Percentiles rank a stretch among this genome's conserved stretches.
Evolutionary conservation across 805 yeast genomes (phyloP).

Genomic region (Ogataea trehalophila): DNA sequence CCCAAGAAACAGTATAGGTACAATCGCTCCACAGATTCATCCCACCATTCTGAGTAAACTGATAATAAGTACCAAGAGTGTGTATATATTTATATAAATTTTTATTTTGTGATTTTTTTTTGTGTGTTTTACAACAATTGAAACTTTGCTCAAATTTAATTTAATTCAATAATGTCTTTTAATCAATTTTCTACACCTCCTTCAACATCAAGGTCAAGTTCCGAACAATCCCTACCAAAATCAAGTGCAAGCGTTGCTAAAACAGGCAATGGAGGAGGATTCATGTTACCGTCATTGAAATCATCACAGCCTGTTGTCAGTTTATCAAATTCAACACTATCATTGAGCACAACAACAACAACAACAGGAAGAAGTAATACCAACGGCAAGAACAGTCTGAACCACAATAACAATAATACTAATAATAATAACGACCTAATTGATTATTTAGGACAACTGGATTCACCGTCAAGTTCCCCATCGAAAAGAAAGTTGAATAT

Average conservation of each 20-base stretch:
- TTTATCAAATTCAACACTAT: conserved; percentile 12
- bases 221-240: too few relatives aligned
- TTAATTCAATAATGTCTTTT: neutral
- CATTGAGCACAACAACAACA: conserved; percentile 7
- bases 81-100: too few relatives aligned
- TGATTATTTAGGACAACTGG: conserved; percentile 17
- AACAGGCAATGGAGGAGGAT: conserved; percentile 5
- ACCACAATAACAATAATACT: conserved; percentile 2
- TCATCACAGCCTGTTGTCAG: conserved; percentile 21
- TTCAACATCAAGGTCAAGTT: too few relatives aligned
- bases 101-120: too few relatives aligned
- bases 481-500: neutral
- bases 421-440: conserved; percentile 11
- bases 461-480: conserved; percentile 4
- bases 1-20: too few relatives aligned
- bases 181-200: neutral
- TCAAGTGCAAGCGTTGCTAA: too few relatives aligned
- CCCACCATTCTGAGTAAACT: too few relatives aligned
- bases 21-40: too few relatives aligned
- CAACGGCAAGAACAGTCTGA: neutral
- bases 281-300: conserved; percentile 19
- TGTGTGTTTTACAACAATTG: too few relatives aligned
- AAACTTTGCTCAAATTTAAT: too few relatives aligned
- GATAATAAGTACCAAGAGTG: too few relatives aligned
- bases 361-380: neutral